A percentile compares a stretch with the other conserved stretches of the same genome.
Conservation (phyloP, 306 rosid genomes). For the Begonia masoniana region DNA sequence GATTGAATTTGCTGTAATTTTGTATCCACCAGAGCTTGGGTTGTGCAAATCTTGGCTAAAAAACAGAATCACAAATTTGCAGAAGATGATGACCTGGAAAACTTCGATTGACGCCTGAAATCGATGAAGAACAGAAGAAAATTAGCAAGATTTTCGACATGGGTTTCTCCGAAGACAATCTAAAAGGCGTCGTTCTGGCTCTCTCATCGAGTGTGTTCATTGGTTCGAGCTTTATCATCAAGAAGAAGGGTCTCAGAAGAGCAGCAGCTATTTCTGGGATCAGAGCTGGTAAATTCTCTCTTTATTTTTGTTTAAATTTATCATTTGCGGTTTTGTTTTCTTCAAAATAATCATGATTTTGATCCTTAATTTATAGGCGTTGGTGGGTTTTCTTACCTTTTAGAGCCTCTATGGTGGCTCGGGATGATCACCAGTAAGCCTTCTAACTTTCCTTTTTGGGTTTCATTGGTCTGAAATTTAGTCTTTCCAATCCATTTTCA, state of each 20-base stretch:
- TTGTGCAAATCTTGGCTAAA: neutral
- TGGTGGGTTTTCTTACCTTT: slow-evolving; percentile 76
- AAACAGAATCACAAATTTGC: slow-evolving; percentile 10
- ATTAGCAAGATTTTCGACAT: slow-evolving; percentile 14
- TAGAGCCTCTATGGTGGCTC: slow-evolving; percentile 91
- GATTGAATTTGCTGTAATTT: no score
- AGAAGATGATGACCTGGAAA: slow-evolving; percentile 22
- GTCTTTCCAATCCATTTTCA: slow-evolving; percentile 1
- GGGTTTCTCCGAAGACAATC: slow-evolving; percentile 44
- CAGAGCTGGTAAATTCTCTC: slow-evolving; percentile 44
- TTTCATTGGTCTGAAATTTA: slow-evolving; percentile 2
- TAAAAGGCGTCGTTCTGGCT: slow-evolving; percentile 57
- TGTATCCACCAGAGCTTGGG: no score
- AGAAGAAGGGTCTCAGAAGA: slow-evolving; percentile 75
- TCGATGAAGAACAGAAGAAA: slow-evolving; percentile 36
- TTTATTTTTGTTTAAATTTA: neutral
- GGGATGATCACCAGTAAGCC: slow-evolving; percentile 70
- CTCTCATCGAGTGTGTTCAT: slow-evolving; percentile 67
- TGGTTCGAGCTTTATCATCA: slow-evolving; percentile 79
- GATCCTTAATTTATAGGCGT: slow-evolving; percentile 31
- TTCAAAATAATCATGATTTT: slow-evolving; percentile 9
- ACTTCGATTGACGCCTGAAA: slow-evolving; percentile 14
- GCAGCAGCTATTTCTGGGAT: slow-evolving; percentile 69
- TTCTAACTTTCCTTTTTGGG: neutral
- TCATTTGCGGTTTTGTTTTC: slow-evolving; percentile 2